Percentiles rank a stretch among this genome's conserved stretches.
phyloP scores from a whole-genome alignment of 2,329 filamentous ascomycete genomes.

The Didymella exigua region DNA sequence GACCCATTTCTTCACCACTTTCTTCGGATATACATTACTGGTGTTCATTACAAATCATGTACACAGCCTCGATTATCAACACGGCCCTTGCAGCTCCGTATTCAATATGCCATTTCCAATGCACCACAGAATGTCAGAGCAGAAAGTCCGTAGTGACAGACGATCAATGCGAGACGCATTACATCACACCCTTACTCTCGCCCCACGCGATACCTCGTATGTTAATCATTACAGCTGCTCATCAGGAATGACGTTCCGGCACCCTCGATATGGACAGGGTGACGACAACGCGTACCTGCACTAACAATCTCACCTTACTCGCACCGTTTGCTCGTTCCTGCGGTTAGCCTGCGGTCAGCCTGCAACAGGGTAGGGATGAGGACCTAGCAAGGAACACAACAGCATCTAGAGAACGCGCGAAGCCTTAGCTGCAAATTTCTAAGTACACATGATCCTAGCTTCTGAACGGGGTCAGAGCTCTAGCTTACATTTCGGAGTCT shows the following conservation, averaged over 20 bases:
- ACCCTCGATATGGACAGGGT: constrained; percentile 8
- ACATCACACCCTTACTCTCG: neutral
- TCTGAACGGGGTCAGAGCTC: neutral
- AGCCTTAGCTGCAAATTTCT: neutral
- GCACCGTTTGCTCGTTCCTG: constrained; percentile 4
- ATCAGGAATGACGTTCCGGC: constrained; percentile 18
- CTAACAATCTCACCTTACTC: constrained; percentile 16
- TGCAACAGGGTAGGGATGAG: neutral
- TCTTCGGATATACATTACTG: neutral
- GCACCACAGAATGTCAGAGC: constrained; percentile 3
- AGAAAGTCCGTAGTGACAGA: constrained; percentile 7
- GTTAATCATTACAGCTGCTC: constrained; percentile 6
- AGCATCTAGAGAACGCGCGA: neutral
- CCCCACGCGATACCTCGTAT: neutral
- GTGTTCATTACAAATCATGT: neutral
- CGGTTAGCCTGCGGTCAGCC: constrained; percentile 10
- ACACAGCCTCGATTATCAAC: neutral
- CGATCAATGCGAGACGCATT: constrained; percentile 18
- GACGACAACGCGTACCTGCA: constrained; percentile 20
- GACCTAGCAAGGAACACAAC: constrained; percentile 1
- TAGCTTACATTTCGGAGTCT: neutral
- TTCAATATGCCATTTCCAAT: neutral
- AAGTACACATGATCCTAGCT: constrained; percentile 4
- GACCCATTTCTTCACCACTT: neutral
- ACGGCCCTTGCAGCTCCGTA: neutral